phyloP scores from a whole-genome alignment of 495 filamentous ascomycete genomes.

The Pyronema domesticum region DNA sequence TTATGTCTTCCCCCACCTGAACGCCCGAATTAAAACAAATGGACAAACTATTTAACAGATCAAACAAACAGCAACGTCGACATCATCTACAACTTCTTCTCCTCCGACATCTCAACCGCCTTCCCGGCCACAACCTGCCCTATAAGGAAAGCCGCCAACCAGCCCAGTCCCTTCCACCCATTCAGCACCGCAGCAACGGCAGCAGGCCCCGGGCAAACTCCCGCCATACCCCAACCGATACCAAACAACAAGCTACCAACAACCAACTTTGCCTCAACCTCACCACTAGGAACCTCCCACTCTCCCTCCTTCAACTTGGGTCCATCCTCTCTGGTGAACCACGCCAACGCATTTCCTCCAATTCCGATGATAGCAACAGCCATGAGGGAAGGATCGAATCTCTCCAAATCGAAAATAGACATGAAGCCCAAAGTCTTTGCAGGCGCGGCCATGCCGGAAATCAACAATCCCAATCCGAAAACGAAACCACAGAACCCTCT shows the following conservation, averaged over 20 bases:
- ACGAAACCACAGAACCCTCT: constrained; percentile 33
- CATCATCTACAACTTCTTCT: neutral
- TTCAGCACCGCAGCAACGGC: constrained; percentile 32
- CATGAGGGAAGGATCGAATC: constrained; percentile 34
- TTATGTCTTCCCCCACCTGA: no score
- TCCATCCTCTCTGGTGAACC: constrained; percentile 13
- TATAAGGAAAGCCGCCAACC: constrained; percentile 34
- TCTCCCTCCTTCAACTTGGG: constrained; percentile 29
- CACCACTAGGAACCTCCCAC: constrained; percentile 33
- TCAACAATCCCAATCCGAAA: constrained; percentile 37
- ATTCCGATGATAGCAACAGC: constrained; percentile 36
- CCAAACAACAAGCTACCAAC: constrained; percentile 36
- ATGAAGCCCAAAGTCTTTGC: constrained; percentile 38
- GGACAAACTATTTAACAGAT: no score
- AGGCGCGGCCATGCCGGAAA: constrained; percentile 39
- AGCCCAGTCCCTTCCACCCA: constrained; percentile 33
- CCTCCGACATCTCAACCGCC: neutral
- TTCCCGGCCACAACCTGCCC: constrained; percentile 26
- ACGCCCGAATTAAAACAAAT: no score
- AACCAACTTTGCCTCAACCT: constrained; percentile 38
- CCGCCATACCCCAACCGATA: constrained; percentile 37
- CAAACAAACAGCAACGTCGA: no score
- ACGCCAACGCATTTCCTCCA: constrained; percentile 14
- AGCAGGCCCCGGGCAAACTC: constrained; percentile 40
- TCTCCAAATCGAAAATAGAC: constrained; percentile 25